Percentiles rank a stretch among this genome's conserved stretches.
Conservation (phyloP, 805 yeast species). For the Teunomyces panamensis region DNA sequence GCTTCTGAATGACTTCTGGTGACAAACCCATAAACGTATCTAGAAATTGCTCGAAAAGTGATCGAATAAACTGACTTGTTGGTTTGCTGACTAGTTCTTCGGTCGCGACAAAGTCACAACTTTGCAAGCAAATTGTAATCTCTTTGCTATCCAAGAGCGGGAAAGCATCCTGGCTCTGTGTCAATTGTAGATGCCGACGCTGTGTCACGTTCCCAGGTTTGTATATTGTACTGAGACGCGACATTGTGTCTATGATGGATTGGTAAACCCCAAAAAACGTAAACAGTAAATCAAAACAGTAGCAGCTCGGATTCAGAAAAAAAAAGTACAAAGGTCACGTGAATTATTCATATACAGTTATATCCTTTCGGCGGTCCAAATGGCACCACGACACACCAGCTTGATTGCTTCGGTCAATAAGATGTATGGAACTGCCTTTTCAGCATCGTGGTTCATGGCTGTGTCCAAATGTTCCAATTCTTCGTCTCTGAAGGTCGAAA, state of each 20-base stretch:
- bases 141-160: constrained; percentile 63
- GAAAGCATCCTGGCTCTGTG: constrained; percentile 46
- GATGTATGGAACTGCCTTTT: constrained; percentile 89
- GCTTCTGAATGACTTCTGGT: constrained; percentile 22
- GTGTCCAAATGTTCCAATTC: constrained; percentile 94
- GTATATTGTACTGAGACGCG: constrained; percentile 30
- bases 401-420: constrained; percentile 86
- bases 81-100: constrained; percentile 62
- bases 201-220: constrained; percentile 19
- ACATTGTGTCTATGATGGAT: constrained; percentile 15
- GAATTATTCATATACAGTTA: constrained; percentile 24
- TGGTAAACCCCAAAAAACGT: constrained; percentile 1
- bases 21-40: constrained; percentile 59
- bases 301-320: neutral
- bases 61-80: constrained; percentile 50
- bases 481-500: constrained; percentile 83
- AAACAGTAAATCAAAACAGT: constrained; percentile 3
- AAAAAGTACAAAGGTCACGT: neutral
- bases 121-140: constrained; percentile 55
- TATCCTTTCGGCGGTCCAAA: constrained; percentile 84
- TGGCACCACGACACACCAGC: constrained; percentile 79
- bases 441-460: constrained; percentile 88
- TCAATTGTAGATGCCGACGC: constrained; percentile 17
- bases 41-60: constrained; percentile 57
- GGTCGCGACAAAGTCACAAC: constrained; percentile 58